Evolutionary conservation across 1,284 basidiomycete species (phyloP).

Genomic region (Cutaneotrichosporon spelunceum): DNA sequence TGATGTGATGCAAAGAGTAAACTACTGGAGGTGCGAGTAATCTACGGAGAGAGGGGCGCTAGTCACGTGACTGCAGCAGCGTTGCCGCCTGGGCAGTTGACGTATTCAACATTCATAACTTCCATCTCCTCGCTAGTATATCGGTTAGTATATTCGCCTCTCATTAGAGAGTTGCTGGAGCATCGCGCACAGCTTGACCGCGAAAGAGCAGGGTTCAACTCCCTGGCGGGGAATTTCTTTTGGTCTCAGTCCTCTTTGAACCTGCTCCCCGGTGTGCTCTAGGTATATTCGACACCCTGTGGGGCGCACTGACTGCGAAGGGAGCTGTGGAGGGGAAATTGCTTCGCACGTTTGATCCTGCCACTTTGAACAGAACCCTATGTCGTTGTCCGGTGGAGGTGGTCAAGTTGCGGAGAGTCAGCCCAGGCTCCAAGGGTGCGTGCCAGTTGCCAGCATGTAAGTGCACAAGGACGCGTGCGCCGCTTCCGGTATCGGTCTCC

Average conservation of each 20-base stretch:
- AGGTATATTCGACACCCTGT: too few species aligned
- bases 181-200: background rate
- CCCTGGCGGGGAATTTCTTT: background rate
- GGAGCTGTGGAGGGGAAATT: background rate
- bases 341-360: background rate
- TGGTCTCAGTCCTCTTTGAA: background rate
- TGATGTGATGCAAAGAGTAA: too few species aligned
- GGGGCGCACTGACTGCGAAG: too few species aligned
- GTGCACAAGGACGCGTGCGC: background rate
- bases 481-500: too few species aligned
- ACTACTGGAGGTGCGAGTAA: too few species aligned
- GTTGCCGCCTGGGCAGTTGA: too few species aligned
- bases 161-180: background rate
- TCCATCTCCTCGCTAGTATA: background rate
- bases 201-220: conserved; percentile 1
- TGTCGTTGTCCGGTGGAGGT: background rate
- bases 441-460: background rate
- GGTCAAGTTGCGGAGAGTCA: background rate
- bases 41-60: too few species aligned
- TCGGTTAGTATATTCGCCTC: conserved; percentile 1
- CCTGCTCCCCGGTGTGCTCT: too few species aligned
- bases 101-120: background rate
- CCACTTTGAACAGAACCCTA: background rate
- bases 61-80: too few species aligned
- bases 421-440: background rate